phyloP scores from a whole-genome alignment of 352 stramenopile species.

The Pythium phragmitis region DNA sequence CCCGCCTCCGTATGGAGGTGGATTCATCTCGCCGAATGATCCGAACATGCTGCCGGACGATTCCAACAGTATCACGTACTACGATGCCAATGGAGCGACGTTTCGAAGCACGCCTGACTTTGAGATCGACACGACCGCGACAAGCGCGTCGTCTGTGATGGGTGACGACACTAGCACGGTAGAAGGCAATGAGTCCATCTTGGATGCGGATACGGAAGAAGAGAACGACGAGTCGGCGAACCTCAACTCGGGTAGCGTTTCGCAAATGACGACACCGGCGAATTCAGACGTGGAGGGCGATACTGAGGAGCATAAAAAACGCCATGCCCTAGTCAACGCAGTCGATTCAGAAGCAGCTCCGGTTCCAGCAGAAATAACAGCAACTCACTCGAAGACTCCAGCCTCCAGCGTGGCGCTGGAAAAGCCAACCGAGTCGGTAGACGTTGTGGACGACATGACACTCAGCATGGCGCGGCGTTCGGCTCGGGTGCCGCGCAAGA shows the following conservation, averaged over 20 bases:
- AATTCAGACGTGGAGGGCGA: conserved; percentile 69
- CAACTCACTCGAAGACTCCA: background rate
- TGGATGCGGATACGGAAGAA: conserved; percentile 61
- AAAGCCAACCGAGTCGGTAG: background rate
- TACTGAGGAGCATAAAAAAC: background rate
- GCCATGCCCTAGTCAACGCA: no score
- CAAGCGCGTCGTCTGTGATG: conserved; percentile 12
- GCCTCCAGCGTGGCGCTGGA: background rate
- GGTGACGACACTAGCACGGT: conserved; percentile 19
- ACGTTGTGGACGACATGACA: conserved; percentile 21
- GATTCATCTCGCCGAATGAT: conserved; percentile 65
- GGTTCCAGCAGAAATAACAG: background rate
- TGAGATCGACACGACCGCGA: conserved; percentile 42
- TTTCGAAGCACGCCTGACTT: conserved; percentile 49
- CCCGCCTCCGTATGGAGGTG: conserved; percentile 11
- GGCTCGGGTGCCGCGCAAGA: conserved; percentile 69
- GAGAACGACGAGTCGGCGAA: conserved; percentile 35
- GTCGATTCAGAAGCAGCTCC: background rate
- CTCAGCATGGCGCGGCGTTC: conserved; percentile 41
- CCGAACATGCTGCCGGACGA: conserved; percentile 37
- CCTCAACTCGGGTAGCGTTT: conserved; percentile 46
- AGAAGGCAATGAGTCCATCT: conserved; percentile 30
- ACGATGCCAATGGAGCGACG: conserved; percentile 61
- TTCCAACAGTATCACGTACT: conserved; percentile 56
- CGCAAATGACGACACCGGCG: conserved; percentile 63